Percentiles rank a stretch among this genome's conserved stretches.
phyloP scores from a whole-genome alignment of 768 basidiomycete genomes.

The Leccinum longicurvipes region DNA sequence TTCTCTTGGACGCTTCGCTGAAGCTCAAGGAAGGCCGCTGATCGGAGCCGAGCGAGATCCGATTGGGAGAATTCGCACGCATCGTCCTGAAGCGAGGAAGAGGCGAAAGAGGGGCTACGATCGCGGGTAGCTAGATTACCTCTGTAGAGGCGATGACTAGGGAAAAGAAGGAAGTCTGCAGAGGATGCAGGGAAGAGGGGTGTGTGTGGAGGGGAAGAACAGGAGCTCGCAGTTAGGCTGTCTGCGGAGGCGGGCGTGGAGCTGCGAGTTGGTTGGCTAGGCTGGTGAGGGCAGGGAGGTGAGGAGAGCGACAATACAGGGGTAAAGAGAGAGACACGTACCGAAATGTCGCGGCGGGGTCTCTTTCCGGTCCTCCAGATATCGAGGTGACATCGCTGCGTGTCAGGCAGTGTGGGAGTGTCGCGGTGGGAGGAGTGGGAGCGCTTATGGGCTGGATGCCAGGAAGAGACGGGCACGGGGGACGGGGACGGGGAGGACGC shows the following conservation, averaged over 20 bases:
- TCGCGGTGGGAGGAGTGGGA: constrained; percentile 40
- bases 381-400: constrained; percentile 52
- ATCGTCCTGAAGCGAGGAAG: constrained; percentile 18
- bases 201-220: constrained; percentile 29
- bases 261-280: constrained; percentile 22
- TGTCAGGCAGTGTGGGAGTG: constrained; percentile 34
- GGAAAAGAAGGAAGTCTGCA: constrained; percentile 47
- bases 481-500: constrained; percentile 36
- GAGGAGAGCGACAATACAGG: constrained; percentile 7
- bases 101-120: constrained; percentile 23
- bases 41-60: constrained; percentile 47
- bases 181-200: constrained; percentile 46
- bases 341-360: constrained; percentile 46
- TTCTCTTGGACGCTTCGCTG: constrained; percentile 58
- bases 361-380: constrained; percentile 54
- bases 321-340: constrained; percentile 26
- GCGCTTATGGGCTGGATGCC: constrained; percentile 49
- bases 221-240: constrained; percentile 23
- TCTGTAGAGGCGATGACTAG: constrained; percentile 20
- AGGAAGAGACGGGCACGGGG: constrained; percentile 35
- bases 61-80: constrained; percentile 20
- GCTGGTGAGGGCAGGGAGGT: constrained; percentile 7
- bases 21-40: constrained; percentile 64
- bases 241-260: constrained; percentile 31
- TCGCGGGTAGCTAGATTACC: constrained; percentile 7